These are phyloP conservation scores for Xerocomus amazonicus DNA, from an alignment of 1,284 basidiomycete species.

Conservation along the genomic window DNA sequence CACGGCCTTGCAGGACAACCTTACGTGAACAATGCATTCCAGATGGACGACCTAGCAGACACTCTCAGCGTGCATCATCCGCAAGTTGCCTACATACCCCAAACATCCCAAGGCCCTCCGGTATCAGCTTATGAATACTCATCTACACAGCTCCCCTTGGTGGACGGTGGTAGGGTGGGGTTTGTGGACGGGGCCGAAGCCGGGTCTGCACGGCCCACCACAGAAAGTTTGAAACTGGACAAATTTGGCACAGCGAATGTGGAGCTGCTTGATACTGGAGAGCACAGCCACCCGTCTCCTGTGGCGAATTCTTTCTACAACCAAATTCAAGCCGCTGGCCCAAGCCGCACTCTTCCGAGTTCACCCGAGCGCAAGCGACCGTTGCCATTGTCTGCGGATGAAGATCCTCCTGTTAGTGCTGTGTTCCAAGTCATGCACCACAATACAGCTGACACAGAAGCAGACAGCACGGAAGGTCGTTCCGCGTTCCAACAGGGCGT, in stretches of 20 bases:
- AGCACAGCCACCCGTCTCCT: constrained; percentile 21
- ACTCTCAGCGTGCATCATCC: neutral
- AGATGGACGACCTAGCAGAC: neutral
- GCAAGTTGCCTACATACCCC: constrained; percentile 1
- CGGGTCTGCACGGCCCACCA: neutral
- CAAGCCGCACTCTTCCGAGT: constrained; percentile 12
- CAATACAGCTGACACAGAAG: constrained; percentile 18
- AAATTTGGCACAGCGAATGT: constrained; percentile 5
- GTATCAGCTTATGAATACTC: neutral
- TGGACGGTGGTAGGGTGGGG: neutral
- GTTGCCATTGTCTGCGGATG: constrained; percentile 9
- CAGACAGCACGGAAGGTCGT: constrained; percentile 20
- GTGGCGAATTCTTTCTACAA: constrained; percentile 12
- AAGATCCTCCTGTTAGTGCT: constrained; percentile 20
- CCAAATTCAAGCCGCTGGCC: constrained; percentile 3
- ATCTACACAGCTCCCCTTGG: constrained; percentile 1
- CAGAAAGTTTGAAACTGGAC: neutral
- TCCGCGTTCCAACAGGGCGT: constrained; percentile 14
- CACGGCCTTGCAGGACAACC: neutral
- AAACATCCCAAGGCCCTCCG: neutral
- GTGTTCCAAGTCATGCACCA: neutral
- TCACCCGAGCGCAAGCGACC: constrained; percentile 24
- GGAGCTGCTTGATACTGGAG: neutral
- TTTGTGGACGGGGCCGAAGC: constrained; percentile 1
- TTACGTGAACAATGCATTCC: neutral